Conservation (phyloP, 805 yeast species). For the Metschnikowia shivogae region DNA sequence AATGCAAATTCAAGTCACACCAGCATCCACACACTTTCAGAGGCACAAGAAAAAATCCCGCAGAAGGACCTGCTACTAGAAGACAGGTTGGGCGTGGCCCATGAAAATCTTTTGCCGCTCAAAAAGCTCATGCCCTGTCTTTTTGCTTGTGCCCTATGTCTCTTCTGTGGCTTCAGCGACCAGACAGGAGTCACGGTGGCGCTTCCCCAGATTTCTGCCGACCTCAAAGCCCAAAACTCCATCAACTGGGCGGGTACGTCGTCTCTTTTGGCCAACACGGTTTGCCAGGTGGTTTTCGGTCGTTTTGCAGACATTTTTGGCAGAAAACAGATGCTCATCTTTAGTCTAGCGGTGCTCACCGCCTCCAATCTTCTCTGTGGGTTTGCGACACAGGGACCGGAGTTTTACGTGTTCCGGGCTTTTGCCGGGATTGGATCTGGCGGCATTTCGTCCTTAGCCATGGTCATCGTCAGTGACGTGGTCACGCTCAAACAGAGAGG, state of each 20-base stretch:
- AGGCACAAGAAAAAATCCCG: background rate
- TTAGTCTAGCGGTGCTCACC: constrained; percentile 43
- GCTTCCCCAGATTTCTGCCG: constrained; percentile 45
- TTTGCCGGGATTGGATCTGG: constrained; percentile 59
- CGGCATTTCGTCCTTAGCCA: constrained; percentile 48
- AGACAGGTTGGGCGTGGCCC: constrained; percentile 38
- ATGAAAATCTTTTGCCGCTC: constrained; percentile 37
- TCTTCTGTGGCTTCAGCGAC: constrained; percentile 44
- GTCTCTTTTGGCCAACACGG: constrained; percentile 62
- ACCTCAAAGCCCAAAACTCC: constrained; percentile 42
- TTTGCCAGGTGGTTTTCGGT: constrained; percentile 73
- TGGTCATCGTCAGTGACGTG: constrained; percentile 52
- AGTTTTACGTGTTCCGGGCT: constrained; percentile 48
- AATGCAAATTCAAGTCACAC: constrained; percentile 1
- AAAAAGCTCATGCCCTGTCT: constrained; percentile 37
- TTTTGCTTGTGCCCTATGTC: constrained; percentile 35
- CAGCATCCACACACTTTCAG: background rate
- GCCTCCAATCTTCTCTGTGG: constrained; percentile 44
- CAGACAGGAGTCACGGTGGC: constrained; percentile 48
- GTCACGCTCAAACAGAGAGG: constrained; percentile 53
- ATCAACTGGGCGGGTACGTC: constrained; percentile 74
- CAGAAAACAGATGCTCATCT: constrained; percentile 41
- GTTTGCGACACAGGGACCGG: constrained; percentile 39
- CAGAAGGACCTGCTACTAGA: constrained; percentile 10
- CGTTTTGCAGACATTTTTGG: constrained; percentile 65